Evolutionary conservation across 2,329 filamentous ascomycete genomes (phyloP), one percentile per base, ranked within the genome.

Genomic region (Trichophyton benhamiae): DNA sequence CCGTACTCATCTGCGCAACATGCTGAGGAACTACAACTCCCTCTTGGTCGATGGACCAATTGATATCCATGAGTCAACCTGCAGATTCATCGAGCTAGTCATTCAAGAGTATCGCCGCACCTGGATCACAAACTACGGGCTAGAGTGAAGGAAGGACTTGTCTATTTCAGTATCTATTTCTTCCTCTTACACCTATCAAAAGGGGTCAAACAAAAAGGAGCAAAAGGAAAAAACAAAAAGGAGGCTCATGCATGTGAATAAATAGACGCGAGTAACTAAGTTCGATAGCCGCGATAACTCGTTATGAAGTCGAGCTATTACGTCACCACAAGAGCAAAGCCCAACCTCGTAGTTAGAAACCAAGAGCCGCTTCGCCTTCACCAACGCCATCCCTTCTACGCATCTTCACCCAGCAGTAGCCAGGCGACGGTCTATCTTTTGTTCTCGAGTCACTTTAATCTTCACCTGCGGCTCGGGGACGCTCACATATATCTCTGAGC

Each of bases 101-200:
- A 64, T 66, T 9, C 44, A 38, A 9, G 60, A 65, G 42, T 65
- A 66, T 57, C 61, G 63, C 15, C 57, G 63, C 9, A 64, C 60
- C n/a, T 66, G 65, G 65, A 59, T 65, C 36, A 25, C 57, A 15
- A 64, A 63, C 44, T 65, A 63, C 65, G 57, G 64, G 22, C 36
- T 60, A 44, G 27, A 20, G 33, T 11, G 2, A 30, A 27, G 27
- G 27, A 53, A 3, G 3, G 8, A 13, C 1, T 13, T 13, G 33
- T 38, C 33, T 38, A 6, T 13, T 38, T 38, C 33, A 3, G 8
- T 38, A 38, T 38, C 33, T 13, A 38, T 13, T 13, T 38, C 11
- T 38, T 2, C 9, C 33, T 38, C 9, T 13, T 38, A 13, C 4
- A 38, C 33, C 9, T 11, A 6, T 13, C 33, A 0, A 38, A 38